Base-by-base conservation (phyloP, 176 grass and related monocot genomes). In the Oryza coarctata region DNA sequence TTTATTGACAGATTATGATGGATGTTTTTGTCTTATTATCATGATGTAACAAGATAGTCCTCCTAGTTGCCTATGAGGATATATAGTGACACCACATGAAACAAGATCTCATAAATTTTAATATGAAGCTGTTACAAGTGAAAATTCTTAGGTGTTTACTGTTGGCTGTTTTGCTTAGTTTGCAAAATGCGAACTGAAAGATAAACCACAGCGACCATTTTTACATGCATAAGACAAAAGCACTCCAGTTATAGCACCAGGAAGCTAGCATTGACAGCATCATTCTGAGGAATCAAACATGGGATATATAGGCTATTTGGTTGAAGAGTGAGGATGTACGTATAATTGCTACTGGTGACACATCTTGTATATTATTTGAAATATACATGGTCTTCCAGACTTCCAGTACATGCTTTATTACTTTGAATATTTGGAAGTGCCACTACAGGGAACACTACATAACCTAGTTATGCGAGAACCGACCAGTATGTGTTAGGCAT, bases 1-100 rank as follows among this genome's bases (percentile, higher is more conserved):
- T 76, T 82, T 76, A 63, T 74, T 74, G 7, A 28, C 30, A 27
- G 26, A 39, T 28, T 78, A n/a, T 79, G 22, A 85, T 63, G 65
- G 39, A 31, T 50, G 9, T 71, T 71, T 35, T 70, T 12, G 41
- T 41, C 49, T 73, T 73, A 61, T 45, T 63, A 34, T 63, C 52
- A 47, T 11, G 17, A 25, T 13, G 4, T 34, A 70, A 29, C 10
- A 79, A 69, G 44, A 69, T 31, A 36, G 77, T 29, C 18, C 41
- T 50, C 29, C 57, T 33, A 17, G 33, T 27, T 1, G 8, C 57
- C 20, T 74, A 33, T 15, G 22, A 8, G 47, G 25, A 74, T 74
- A 74, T 74, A 26, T 11, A 71, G 15, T 63, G 61, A 49, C 39
- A 47, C 32, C 36, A 74, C 15, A 73, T 15, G 28, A 49, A 30